Evolutionary conservation across 1,139 yeast species (phyloP).

Genomic region (Geotrichum carabidarum): DNA sequence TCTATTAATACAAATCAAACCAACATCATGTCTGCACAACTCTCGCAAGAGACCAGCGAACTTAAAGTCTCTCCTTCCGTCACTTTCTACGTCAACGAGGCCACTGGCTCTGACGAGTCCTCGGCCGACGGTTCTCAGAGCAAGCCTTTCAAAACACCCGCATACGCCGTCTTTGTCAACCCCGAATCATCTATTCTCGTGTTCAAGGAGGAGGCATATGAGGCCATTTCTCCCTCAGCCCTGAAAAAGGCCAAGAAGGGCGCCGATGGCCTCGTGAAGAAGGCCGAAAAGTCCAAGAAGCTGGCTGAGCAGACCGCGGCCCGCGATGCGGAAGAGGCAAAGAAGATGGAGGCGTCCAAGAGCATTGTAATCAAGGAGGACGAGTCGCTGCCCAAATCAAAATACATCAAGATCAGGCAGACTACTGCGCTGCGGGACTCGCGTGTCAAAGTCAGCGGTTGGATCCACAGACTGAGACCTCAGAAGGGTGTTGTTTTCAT

Average conservation of each 20-base stretch:
- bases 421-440: constrained; percentile 48
- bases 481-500: constrained; percentile 91
- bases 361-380: constrained; percentile 67
- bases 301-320: constrained; percentile 56
- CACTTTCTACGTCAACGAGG: constrained; percentile 61
- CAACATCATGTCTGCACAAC: constrained; percentile 18
- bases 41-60: constrained; percentile 16
- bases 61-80: constrained; percentile 16
- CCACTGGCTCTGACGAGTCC: constrained; percentile 58
- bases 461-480: constrained; percentile 91
- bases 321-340: constrained; percentile 60
- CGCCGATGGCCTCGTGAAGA: constrained; percentile 85
- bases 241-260: constrained; percentile 96
- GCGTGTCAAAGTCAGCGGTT: constrained; percentile 79
- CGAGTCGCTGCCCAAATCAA: constrained; percentile 62
- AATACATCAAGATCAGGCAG: constrained; percentile 57
- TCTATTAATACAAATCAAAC: too few species aligned
- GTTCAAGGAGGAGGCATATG: constrained; percentile 62
- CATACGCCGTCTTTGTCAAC: constrained; percentile 62
- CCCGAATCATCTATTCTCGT: constrained; percentile 58
- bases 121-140: constrained; percentile 55
- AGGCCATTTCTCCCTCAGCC: constrained; percentile 85
- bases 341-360: constrained; percentile 71
- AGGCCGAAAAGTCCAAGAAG: constrained; percentile 73
- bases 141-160: constrained; percentile 73